These are phyloP conservation scores for Spathaspora sp. DNA, from an alignment of 805 yeast species.

Conservation along the genomic window DNA sequence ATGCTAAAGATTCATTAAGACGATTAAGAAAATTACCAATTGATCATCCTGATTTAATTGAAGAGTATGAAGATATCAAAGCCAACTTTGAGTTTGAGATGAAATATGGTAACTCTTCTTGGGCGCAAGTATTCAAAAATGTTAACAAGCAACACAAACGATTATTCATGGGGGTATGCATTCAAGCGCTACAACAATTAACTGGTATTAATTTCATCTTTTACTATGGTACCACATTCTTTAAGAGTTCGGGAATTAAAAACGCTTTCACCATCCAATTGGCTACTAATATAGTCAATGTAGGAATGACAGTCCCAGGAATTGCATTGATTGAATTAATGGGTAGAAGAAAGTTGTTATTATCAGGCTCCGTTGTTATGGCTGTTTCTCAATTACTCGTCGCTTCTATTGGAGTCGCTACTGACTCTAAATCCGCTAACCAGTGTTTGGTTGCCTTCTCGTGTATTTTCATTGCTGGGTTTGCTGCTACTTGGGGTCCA, in stretches of 20 bases:
- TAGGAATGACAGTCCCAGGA: slow-evolving; percentile 37
- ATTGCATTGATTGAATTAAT: slow-evolving; percentile 25
- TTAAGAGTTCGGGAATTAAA: slow-evolving; percentile 58
- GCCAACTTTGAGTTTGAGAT: slow-evolving; percentile 71
- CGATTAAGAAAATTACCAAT: slow-evolving; percentile 47
- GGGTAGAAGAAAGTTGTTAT: slow-evolving; percentile 64
- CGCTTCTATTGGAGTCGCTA: slow-evolving; percentile 40
- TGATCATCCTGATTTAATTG: slow-evolving; percentile 61
- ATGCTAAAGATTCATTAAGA: slow-evolving; percentile 28
- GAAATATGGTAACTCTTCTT: slow-evolving; percentile 48
- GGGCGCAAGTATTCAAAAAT: slow-evolving; percentile 57
- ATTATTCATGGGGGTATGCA: slow-evolving; percentile 53
- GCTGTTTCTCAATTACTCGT: slow-evolving; percentile 50
- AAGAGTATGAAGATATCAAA: slow-evolving; percentile 70
- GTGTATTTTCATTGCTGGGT: slow-evolving; percentile 37
- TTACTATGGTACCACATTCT: slow-evolving; percentile 83
- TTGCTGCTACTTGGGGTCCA: slow-evolving; percentile 43
- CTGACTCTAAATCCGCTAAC: slow-evolving; percentile 28
- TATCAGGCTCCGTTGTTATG: slow-evolving; percentile 64
- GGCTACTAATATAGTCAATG: slow-evolving; percentile 38
- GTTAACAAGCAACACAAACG: slow-evolving; percentile 45
- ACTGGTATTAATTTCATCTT: slow-evolving; percentile 89
- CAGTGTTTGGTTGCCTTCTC: slow-evolving; percentile 32
- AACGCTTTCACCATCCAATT: slow-evolving; percentile 44
- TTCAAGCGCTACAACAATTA: slow-evolving; percentile 84